Evolutionary conservation across 73 alveolate genomes (phyloP).

Genomic region (Stentor roeselii): DNA sequence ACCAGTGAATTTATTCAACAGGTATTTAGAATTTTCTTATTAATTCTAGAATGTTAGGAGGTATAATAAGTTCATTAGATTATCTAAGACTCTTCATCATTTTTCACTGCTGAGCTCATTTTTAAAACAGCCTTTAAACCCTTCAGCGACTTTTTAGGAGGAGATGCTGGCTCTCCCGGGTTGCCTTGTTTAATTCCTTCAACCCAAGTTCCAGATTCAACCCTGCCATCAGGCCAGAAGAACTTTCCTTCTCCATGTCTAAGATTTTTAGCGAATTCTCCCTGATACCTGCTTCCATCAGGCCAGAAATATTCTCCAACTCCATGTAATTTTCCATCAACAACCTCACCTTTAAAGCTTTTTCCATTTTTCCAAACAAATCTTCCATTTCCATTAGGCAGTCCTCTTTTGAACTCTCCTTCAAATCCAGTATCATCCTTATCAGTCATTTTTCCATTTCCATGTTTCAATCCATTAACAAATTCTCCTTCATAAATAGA

Average conservation of each 20-base stretch:
- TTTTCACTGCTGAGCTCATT: no score
- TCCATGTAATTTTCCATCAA: slow-evolving; percentile 47
- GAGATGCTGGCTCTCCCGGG: no score
- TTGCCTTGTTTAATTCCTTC: slow-evolving; percentile 20
- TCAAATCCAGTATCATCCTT: slow-evolving; percentile 5
- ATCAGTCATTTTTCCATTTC: slow-evolving; percentile 41
- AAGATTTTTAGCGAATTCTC: slow-evolving; percentile 34
- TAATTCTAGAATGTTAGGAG: no score
- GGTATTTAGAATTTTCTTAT: no score
- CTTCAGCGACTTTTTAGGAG: no score
- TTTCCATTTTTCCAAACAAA: slow-evolving; percentile 34
- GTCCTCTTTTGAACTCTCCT: slow-evolving; percentile 41
- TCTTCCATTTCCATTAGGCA: slow-evolving; percentile 41
- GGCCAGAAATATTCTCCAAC: slow-evolving; percentile 35
- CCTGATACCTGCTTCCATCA: slow-evolving; percentile 36
- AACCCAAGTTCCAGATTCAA: slow-evolving; percentile 8
- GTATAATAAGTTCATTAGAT: no score
- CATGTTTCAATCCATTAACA: slow-evolving; percentile 58
- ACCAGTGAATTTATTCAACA: no score
- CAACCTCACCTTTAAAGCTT: slow-evolving; percentile 31
- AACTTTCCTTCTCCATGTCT: slow-evolving; percentile 31
- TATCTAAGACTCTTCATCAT: no score
- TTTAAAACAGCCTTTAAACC: no score
- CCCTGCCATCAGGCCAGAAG: not conserved
- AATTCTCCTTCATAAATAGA: slow-evolving; percentile 65